Percentiles rank a stretch among this genome's conserved stretches.
phyloP scores from a whole-genome alignment of 306 rosid genomes.

The Datisca glomerata region DNA sequence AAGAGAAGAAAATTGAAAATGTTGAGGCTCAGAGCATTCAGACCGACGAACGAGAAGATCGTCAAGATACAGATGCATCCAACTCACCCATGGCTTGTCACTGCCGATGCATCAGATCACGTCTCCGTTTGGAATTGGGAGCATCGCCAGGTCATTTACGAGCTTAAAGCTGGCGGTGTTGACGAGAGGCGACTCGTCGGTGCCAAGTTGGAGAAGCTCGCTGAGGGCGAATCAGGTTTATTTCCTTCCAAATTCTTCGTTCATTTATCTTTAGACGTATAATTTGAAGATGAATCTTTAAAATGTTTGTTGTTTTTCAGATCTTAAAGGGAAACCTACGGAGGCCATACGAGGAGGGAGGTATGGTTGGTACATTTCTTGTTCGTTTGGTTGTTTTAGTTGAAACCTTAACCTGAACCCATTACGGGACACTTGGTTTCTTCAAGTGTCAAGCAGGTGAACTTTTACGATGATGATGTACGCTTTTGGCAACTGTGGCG shows the following conservation, averaged over 20 bases:
- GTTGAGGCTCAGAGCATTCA: constrained; percentile 77
- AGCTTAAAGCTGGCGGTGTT: constrained; percentile 97
- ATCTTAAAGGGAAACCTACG: constrained; percentile 73
- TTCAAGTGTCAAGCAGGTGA: constrained; percentile 90
- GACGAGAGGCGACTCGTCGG: constrained; percentile 94
- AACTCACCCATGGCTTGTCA: constrained; percentile 98
- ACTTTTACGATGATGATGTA: constrained; percentile 85
- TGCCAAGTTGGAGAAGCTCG: constrained; percentile 92
- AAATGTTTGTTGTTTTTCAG: no score
- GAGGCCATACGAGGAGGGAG: constrained; percentile 99
- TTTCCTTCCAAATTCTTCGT: constrained; percentile 1
- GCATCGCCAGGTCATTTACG: constrained; percentile 95
- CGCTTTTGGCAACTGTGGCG: constrained; percentile 97
- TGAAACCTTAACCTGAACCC: constrained; percentile 10
- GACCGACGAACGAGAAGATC: constrained; percentile 80
- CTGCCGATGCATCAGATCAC: constrained; percentile 91
- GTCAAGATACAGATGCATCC: constrained; percentile 96
- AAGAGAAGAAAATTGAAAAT: constrained; percentile 20
- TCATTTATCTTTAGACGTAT: no score
- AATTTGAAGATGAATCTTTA: no score
- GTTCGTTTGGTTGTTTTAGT: constrained; percentile 14
- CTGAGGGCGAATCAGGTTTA: constrained; percentile 94
- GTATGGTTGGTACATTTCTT: constrained; percentile 21
- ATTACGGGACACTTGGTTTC: constrained; percentile 10
- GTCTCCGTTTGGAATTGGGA: constrained; percentile 99